phyloP scores from a whole-genome alignment of 148 eudicot genomes.

The Polygonum maritimum region DNA sequence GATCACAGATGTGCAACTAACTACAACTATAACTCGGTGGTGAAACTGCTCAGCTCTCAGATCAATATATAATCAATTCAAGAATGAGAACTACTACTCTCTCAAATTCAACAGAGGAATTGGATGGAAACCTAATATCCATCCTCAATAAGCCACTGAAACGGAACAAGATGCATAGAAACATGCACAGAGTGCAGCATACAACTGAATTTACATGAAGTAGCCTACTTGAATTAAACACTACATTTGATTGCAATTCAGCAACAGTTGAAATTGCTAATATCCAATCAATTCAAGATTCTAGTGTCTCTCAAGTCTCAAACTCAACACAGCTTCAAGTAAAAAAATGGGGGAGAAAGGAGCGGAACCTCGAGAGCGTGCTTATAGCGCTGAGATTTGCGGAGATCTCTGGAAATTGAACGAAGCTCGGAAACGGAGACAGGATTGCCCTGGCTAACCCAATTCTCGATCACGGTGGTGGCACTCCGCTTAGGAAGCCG shows the following conservation, averaged over 20 bases:
- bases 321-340: not conserved
- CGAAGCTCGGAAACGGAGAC: constrained; percentile 57
- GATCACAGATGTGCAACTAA: too few relatives aligned
- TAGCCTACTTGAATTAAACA: too few relatives aligned
- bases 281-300: not conserved
- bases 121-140: too few relatives aligned
- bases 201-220: too few relatives aligned
- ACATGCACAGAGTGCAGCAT: too few relatives aligned
- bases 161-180: too few relatives aligned
- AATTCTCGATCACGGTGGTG: constrained; percentile 54
- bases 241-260: too few relatives aligned
- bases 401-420: constrained; percentile 47
- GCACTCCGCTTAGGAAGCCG: constrained; percentile 83
- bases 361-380: constrained; percentile 82
- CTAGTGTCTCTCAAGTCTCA: not conserved
- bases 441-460: constrained; percentile 59
- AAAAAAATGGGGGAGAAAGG: not conserved
- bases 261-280: too few relatives aligned
- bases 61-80: not conserved
- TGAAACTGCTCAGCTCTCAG: not conserved
- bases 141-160: too few relatives aligned
- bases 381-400: constrained; percentile 57
- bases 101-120: too few relatives aligned
- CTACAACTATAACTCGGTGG: too few relatives aligned
- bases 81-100: too few relatives aligned